Base-by-base conservation (phyloP, 768 basidiomycete genomes). In the Boletus rubescentipes region DNA sequence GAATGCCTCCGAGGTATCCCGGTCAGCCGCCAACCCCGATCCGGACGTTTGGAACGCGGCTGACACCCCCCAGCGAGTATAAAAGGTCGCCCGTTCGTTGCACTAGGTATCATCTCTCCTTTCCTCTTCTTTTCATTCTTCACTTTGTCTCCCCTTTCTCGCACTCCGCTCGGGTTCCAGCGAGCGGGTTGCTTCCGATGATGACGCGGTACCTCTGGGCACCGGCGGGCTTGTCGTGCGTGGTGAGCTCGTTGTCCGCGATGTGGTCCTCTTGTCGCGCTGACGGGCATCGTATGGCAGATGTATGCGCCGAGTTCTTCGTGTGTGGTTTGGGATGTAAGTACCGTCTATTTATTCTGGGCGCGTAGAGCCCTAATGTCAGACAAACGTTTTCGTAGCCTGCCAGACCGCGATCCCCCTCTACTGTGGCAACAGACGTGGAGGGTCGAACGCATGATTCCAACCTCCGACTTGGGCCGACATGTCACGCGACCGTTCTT, bases 111-210 rank as follows among this genome's bases (percentile, higher is more conserved):
- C 26, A 26, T 26, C 26, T 26, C 26, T 26, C 26, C 26, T 26
- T 26, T 26, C 26, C 6, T 11, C 40, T 9, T 12, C 31, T 48
- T 31, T 12, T n/a, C n/a, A n/a, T 30, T 16, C 5, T 18, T 26
- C 21, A 26, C 15, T 23, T 18, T 9, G 5, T 4, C 31, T 9
- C 16, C 14, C 10, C 12, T 40, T 40, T 30, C 40, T 30, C 32
- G 44, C 52, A 38, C 21, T 46, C 48, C 55, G 18, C 42, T 43
- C 36, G n/a, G 53, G 48, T 41, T 42, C 21, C 14, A 40, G 31
- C 16, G 44, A 18, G 53, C 35, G 20, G 43, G 15, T 26, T 42
- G 35, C 20, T 46, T 21, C 51, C 15, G 49, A 26, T 37, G 49
- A 56, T 36, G 44, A 14, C 4, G 40, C 15, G 30, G 39, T 15